Evolutionary conservation across 257 asterid species (phyloP).

Genomic region (Osmanthus fragrans): DNA sequence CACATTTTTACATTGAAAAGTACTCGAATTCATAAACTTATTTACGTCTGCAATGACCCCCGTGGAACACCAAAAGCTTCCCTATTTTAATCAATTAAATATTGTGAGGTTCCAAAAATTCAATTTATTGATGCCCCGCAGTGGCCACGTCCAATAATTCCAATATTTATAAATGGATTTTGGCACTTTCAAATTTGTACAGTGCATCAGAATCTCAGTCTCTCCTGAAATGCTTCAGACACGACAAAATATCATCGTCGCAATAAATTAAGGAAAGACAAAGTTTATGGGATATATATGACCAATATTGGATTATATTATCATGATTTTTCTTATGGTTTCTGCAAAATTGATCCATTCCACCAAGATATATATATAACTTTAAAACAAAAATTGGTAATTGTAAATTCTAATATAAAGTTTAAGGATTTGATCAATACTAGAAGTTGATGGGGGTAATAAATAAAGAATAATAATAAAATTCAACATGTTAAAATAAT

Average conservation of each 20-base stretch:
- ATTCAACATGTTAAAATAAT: background rate
- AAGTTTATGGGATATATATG: background rate
- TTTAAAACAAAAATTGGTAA: background rate
- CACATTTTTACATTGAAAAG: too few relatives aligned
- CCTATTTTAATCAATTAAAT: conserved; percentile 16
- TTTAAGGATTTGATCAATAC: background rate
- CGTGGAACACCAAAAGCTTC: conserved; percentile 34
- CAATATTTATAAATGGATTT: conserved; percentile 14
- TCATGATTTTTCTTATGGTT: conserved; percentile 24
- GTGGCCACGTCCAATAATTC: conserved; percentile 35
- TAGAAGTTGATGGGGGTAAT: background rate
- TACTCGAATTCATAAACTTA: conserved; percentile 8
- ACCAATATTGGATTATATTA: conserved; percentile 16
- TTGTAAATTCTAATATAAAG: background rate
- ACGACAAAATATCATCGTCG: conserved; percentile 14
- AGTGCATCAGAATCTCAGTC: background rate
- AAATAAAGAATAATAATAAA: background rate
- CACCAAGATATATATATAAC: too few relatives aligned
- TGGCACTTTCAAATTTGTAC: background rate
- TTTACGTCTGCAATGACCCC: conserved; percentile 32
- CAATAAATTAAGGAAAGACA: conserved; percentile 21
- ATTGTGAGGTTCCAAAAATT: conserved; percentile 19
- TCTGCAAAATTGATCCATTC: background rate
- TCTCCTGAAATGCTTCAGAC: background rate
- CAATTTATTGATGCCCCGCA: conserved; percentile 20